A percentile compares a stretch with the other conserved stretches of the same genome.
Evolutionary conservation across 352 stramenopile genomes (phyloP).

Genomic region (Globisporangium cystogenes): DNA sequence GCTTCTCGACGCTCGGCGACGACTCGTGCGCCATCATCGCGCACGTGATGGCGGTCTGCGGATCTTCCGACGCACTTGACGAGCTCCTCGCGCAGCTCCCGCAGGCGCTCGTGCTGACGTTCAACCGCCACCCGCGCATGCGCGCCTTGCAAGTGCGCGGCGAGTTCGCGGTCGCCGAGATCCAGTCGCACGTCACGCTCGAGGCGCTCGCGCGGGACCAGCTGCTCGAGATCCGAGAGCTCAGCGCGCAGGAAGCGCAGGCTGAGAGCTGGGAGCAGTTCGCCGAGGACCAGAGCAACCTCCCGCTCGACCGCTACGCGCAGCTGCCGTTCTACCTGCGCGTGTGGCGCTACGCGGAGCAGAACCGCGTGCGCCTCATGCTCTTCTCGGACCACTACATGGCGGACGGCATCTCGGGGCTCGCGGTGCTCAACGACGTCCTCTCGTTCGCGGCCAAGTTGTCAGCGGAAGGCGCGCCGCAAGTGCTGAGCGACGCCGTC

Average conservation of each 20-base stretch:
- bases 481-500: neutral
- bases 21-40: slow-evolving; percentile 12
- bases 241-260: no score
- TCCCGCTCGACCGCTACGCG: no score
- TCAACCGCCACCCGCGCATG: slow-evolving; percentile 44
- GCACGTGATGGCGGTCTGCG: slow-evolving; percentile 26
- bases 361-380: no score
- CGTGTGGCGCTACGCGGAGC: no score
- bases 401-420: slow-evolving; percentile 8
- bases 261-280: no score
- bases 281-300: no score
- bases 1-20: slow-evolving; percentile 23
- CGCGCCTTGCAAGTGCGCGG: slow-evolving; percentile 26
- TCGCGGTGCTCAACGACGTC: slow-evolving; percentile 8
- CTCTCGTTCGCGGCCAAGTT: slow-evolving; percentile 5
- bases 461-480: neutral
- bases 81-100: slow-evolving; percentile 25
- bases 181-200: slow-evolving; percentile 18
- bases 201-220: neutral
- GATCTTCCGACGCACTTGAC: neutral
- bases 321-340: no score
- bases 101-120: slow-evolving; percentile 21
- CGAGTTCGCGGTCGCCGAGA: slow-evolving; percentile 30
- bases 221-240: no score
- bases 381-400: slow-evolving; percentile 8